Base-by-base conservation (phyloP, 352 stramenopile species). In the Phytophthora uliginosa region DNA sequence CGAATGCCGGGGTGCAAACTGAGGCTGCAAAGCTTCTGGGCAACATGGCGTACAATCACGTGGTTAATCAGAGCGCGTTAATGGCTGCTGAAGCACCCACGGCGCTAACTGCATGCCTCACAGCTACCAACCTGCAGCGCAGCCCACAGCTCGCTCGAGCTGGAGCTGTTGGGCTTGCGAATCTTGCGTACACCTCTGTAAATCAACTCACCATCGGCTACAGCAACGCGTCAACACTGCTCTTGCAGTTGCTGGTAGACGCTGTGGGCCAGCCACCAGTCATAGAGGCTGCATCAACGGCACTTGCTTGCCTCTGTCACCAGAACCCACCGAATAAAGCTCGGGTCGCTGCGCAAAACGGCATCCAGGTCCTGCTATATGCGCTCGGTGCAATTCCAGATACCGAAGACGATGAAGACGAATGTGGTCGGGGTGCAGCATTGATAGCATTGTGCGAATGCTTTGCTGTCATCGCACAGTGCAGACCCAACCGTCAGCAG, bases 171-270 rank as follows among this genome's bases (percentile, higher is more conserved):
- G 88, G 76, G 5, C 60, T 95, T 15, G 82, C 78, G 2, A 95
- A 95, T 52, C 67, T 95, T 8, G 88, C 84, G 6, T 83, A 86
- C 48, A 90, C 85, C 7, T 86, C 81, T 0, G 85, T 93, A 47
- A 93, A 89, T 47, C 88, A 95, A 57, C 82, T 95, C 13, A 80
- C 88, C 1, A 92, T 95, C 45, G 88, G 85, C 12, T 95, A 95
- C 64, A 83, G 84, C 38, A 88, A 90, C 26, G 82, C 82, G 7
- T 85, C 83, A 53, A 92, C 85, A 0, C 73, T 80, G 8, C 67
- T 93, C 20, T 63, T 95, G 42, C 85, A 95, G 47, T 40, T 90
- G 13, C 59, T 92, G 5, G 88, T 95, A 4, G 85, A 95, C 50
- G 66, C 79, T 6, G 82, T 76, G 9, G 66, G 71, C 56, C 59